Evolutionary conservation across 2,329 filamentous ascomycete species (phyloP).

Genomic region (Graphilbum sp.): DNA sequence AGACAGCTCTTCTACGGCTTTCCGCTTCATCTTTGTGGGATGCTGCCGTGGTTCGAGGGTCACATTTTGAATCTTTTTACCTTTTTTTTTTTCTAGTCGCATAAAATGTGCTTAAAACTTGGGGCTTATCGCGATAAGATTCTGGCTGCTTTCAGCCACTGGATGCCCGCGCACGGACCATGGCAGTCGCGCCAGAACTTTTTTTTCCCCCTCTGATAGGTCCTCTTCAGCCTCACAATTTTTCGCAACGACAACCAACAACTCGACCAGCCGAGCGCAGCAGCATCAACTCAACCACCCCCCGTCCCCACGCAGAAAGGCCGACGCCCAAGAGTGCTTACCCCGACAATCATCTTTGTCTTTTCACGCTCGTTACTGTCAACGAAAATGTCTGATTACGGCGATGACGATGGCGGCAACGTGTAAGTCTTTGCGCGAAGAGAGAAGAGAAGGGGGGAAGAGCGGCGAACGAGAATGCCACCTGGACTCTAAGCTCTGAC

Average conservation of each 20-base stretch:
- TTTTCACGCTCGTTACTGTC: neutral
- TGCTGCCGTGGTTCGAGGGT: neutral
- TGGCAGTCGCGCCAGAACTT: slow-evolving; percentile 3
- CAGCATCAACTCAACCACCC: neutral
- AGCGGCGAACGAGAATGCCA: no score
- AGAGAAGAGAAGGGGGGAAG: neutral
- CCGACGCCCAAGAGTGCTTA: no score
- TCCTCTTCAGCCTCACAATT: neutral
- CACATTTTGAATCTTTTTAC: neutral
- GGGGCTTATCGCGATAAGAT: slow-evolving; percentile 6
- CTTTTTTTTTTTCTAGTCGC: neutral
- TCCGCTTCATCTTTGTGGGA: slow-evolving; percentile 7
- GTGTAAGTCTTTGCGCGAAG: slow-evolving; percentile 30
- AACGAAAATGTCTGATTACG: slow-evolving; percentile 56
- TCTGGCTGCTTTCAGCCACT: neutral
- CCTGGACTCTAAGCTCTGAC: no score
- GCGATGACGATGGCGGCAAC: slow-evolving; percentile 41
- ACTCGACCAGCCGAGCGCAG: neutral
- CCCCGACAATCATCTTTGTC: no score
- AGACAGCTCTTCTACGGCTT: slow-evolving; percentile 6
- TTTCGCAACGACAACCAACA: neutral
- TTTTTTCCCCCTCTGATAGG: slow-evolving; percentile 1
- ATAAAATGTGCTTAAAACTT: slow-evolving; percentile 1
- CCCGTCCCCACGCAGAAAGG: no score
- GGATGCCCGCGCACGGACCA: slow-evolving; percentile 5